Evolutionary conservation across 352 stramenopile species (phyloP), one percentile per base, ranked within the genome.

Genomic region (Globisporangium cederbergense): DNA sequence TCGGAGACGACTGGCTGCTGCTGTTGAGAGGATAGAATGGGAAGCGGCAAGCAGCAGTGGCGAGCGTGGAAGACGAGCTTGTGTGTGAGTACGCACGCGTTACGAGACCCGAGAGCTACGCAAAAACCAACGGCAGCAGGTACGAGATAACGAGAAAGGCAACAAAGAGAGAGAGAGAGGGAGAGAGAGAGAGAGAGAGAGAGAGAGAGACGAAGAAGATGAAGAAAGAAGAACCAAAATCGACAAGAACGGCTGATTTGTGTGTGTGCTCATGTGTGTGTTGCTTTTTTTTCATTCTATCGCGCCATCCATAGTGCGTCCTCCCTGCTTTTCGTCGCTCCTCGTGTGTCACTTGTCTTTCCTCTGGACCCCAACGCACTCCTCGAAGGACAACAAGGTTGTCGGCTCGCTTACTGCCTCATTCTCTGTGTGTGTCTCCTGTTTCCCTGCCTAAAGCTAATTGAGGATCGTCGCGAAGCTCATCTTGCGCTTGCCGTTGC

Each of bases 401-500:
- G 22, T 25, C 22, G 3, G 47, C 18, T 28, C 10, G 18, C 38
- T 42, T n/a, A 18, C 3, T 36, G 30, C 8, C 2, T 40, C 8
- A n/a, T 8, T 11, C 1, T 40, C 6, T 40, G 36, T 40, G 9
- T 40, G 7, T 50, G 14, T 8, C 30, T 4, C 1, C n/a, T 25
- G 22, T 25, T 25, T 25, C 22, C 0, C 22, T 6, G 36, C 14
- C n/a, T 18, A 16, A 18, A 36, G 32, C 83, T 83, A 95, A 73
- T 95, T 95, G 60, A 95, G 79, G 76, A 95, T 93, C 50, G 85
- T 89, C 18, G 87, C 87, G 49, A 95, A 86, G 58, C 85, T 93
- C 87, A 95, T 95, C 71, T 95, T 95, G 70, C 86, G 81, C 78
- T 91, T 94, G 45, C 83, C 75, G 34, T 47, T 61, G 32, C 58